phyloP scores from a whole-genome alignment of 768 basidiomycete genomes.

The Panellus pusillus region DNA sequence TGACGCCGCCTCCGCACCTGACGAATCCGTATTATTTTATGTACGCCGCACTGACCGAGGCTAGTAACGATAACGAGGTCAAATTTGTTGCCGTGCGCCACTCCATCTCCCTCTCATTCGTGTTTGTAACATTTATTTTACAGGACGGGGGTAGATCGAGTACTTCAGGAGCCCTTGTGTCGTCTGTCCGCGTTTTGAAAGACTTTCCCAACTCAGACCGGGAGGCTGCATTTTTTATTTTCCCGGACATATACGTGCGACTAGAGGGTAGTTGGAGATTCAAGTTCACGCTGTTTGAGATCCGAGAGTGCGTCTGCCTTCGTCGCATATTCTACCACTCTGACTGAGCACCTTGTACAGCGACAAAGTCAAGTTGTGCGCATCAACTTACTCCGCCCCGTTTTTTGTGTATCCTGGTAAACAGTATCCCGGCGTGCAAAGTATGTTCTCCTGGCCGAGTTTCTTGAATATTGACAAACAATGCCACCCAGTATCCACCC shows the following conservation, averaged over 20 bases:
- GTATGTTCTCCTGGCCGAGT: constrained; percentile 27
- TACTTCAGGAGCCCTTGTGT: constrained; percentile 19
- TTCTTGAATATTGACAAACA: background rate
- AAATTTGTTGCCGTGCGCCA: constrained; percentile 13
- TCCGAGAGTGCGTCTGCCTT: constrained; percentile 11
- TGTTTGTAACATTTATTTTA: background rate
- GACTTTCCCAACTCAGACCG: constrained; percentile 18
- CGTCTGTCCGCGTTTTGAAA: constrained; percentile 21
- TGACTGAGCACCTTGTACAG: constrained; percentile 19
- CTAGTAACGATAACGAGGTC: constrained; percentile 12
- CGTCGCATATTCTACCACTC: background rate
- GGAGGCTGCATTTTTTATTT: constrained; percentile 21
- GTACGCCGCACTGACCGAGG: constrained; percentile 17
- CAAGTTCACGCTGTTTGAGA: constrained; percentile 17
- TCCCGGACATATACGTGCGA: constrained; percentile 21
- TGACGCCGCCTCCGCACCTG: constrained; percentile 3
- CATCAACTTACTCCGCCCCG: constrained; percentile 38
- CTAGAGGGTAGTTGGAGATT: constrained; percentile 22
- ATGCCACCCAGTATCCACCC: constrained; percentile 34
- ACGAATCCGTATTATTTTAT: constrained; percentile 22
- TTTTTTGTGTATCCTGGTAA: constrained; percentile 50
- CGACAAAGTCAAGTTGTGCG: constrained; percentile 41
- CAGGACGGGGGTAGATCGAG: constrained; percentile 18
- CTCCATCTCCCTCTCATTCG: background rate
- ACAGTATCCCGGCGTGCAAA: constrained; percentile 46